These are phyloP conservation scores for Camelina neglecta DNA, from an alignment of 345 rosid genomes.

Conservation along the genomic window DNA sequence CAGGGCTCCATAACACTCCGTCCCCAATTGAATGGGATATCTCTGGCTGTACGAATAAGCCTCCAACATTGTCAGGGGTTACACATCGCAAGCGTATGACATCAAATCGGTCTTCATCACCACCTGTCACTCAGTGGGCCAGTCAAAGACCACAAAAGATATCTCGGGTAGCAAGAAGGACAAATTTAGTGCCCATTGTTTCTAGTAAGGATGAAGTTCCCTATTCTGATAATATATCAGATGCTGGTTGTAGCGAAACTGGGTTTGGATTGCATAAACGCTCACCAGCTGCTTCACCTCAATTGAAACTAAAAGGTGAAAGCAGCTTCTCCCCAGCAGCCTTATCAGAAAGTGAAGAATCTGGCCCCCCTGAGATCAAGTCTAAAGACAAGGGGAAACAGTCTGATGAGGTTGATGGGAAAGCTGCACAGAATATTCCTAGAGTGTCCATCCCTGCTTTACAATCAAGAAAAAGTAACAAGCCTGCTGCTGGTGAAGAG, in stretches of 20 bases:
- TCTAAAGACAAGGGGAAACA: conserved; percentile 71
- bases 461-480: conserved; percentile 78
- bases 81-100: conserved; percentile 75
- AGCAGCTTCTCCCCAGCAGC: conserved; percentile 63
- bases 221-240: conserved; percentile 64
- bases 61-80: conserved; percentile 64
- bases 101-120: conserved; percentile 75
- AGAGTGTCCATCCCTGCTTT: conserved; percentile 60
- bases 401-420: conserved; percentile 80
- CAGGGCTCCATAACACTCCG: conserved; percentile 63
- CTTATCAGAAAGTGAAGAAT: conserved; percentile 94
- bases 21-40: conserved; percentile 84
- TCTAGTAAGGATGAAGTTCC: conserved; percentile 70
- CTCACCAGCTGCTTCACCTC: conserved; percentile 62
- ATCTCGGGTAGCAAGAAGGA: conserved; percentile 86
- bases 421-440: conserved; percentile 64
- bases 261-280: conserved; percentile 72
- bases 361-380: conserved; percentile 77
- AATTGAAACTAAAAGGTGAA: conserved; percentile 65
- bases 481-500: conserved; percentile 66
- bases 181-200: conserved; percentile 73
- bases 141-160: conserved; percentile 88
- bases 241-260: conserved; percentile 66
- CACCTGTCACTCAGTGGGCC: conserved; percentile 86
- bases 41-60: conserved; percentile 78